Conservation (phyloP, 345 rosid species). For the Carallia brachiata region DNA sequence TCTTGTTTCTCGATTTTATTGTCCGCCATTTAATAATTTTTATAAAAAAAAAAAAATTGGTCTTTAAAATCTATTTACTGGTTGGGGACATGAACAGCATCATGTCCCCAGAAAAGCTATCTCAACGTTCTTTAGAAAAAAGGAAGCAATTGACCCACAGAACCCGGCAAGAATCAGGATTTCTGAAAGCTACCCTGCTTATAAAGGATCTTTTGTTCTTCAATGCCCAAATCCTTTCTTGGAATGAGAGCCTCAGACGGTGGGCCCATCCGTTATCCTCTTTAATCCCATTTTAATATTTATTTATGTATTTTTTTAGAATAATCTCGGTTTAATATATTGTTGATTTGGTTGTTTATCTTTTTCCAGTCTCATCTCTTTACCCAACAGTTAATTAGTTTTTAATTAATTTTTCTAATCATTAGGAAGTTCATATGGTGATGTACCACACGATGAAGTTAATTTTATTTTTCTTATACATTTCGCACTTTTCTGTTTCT, state of each 20-base stretch:
- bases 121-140: background rate
- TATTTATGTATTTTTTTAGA: too few relatives aligned
- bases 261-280: too few relatives aligned
- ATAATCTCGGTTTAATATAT: background rate
- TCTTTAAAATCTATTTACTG: background rate
- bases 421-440: too few relatives aligned
- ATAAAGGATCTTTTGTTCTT: conserved; percentile 17
- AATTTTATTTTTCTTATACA: too few relatives aligned
- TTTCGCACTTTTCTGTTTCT: too few relatives aligned
- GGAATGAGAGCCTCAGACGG: background rate
- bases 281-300: background rate
- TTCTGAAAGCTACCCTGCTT: conserved; percentile 1
- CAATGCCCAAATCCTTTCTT: background rate
- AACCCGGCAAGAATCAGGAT: conserved; percentile 18
- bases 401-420: background rate
- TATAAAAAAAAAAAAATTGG: background rate
- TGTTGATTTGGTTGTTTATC: too few relatives aligned
- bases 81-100: background rate
- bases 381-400: background rate
- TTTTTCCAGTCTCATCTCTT: background rate
- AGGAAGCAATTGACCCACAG: conserved; percentile 6
- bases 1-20: too few relatives aligned
- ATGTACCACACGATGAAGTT: too few relatives aligned
- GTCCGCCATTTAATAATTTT: too few relatives aligned
- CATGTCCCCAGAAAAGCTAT: background rate